Evolutionary conservation across 106 monocot species (phyloP), one percentile per base, ranked within the genome.

Genomic region (Dendrobium chrysotoxum): DNA sequence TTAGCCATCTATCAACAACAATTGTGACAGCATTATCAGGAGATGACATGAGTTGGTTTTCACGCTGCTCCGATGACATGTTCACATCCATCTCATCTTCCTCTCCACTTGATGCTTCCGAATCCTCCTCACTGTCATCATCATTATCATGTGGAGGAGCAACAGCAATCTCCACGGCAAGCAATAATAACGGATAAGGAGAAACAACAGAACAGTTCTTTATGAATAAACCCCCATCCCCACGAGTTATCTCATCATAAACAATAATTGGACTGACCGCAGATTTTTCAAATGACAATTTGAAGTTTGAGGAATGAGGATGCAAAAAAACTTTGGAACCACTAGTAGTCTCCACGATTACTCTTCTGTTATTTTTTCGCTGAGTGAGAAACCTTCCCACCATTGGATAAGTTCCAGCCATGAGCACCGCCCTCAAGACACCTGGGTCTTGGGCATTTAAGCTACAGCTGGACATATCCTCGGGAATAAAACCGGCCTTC

Each of bases 201-300:
- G 93, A 85, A 78, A 90, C 93, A 39, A 95, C 53, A 54, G 99
- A 91, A 77, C 81, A 85, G 54, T 86, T 88, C 81, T 82, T 95
- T 39, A 99, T 90, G 78, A 84, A 93, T 87, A 95, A 85, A 21
- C 90, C 89, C 4, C 89, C 85, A 79, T 99, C 99, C 4, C 89
- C 89, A 76, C 91, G 91, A 4, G 90, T 95, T 80, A 99, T 91
- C 87, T 99, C 95, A 90, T 99, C 99, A 82, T 91, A 99, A 61
- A 89, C 88, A 28, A 95, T 77, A 71, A 95, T 77, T 44, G 85
- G 84, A 20, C 72, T 80, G 17, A 78, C 85, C 26, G 71, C 72
- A 79, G 87, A 75, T 80, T 85, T 97, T 42, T 53, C 80, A 23
- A 85, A 91, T 18, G 87, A 83, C 7, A 90, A 77, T 7, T 86